Evolutionary conservation across 2,329 filamentous ascomycete species (phyloP), one percentile per base, ranked within the genome.

Genomic region (Aureobasidium pullulans): DNA sequence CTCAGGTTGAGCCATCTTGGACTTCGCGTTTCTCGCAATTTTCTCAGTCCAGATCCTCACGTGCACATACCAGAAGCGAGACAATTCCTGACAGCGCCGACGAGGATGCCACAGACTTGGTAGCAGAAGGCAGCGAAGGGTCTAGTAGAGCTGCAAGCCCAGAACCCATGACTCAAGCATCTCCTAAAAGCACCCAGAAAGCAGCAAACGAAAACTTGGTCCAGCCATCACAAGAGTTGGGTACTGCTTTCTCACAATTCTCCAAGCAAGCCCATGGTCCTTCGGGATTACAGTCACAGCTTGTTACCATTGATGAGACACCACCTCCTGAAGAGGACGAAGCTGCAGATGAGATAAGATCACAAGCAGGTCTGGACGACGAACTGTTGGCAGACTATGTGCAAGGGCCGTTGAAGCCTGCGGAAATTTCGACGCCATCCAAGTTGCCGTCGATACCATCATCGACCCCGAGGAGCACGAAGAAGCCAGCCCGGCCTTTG

Each of bases 31-130:
- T 52, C 36, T 43, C 46, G 11, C 57, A 52, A 37, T 34, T 50
- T 29, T 44, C 46, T 3, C 57, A 43, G 34, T 40, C 43, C 7
- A 32, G 43, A 6, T 58, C 56, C 4, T 58, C 43, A 11, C 52
- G 52, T 11, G 52, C 52, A 16, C 37, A 56, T 15, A 62, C 62
- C 9, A 53, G 57, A 8, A 57, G 53, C n/a, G 59, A 57, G 32
- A 56, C 59, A 1, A 52, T 61, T 3, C 50, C 62, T n/a, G 60
- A 61, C 23, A 61, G 60, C 31, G 50, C 57, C 34, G 54, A 57
- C 7, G 54, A 57, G 19, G 42, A 57, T 9, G 54, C 28, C 8
- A 47, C 43, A 10, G 43, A 48, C n/a, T 6, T 57, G 43, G 43
- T 39, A 7, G 32, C 43, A 8, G 34, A 34, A 6, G 19, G 23